Conservation (phyloP, 164 flowering plant species). For the Magnolia sinica region DNA sequence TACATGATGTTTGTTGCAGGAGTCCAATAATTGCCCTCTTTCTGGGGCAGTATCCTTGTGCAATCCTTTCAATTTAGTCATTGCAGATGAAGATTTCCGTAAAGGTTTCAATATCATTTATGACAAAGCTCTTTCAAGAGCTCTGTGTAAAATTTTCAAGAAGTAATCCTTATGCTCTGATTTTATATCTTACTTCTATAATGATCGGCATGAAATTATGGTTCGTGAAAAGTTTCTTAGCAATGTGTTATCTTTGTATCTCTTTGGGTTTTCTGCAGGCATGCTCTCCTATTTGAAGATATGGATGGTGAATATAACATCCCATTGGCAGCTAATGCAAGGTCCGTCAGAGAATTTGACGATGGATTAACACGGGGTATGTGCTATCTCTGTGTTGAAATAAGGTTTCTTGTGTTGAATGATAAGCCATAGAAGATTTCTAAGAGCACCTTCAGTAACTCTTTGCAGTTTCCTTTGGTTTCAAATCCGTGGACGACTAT, state of each 20-base stretch:
- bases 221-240: not conserved
- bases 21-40: conserved; percentile 66
- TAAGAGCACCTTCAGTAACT: conserved; percentile 11
- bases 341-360: conserved; percentile 81
- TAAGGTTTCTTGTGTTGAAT: not conserved
- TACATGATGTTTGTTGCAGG: conserved; percentile 44
- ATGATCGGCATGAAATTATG: not conserved
- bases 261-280: conserved; percentile 42
- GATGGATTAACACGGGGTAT: conserved; percentile 79
- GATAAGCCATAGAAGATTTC: conserved; percentile 4
- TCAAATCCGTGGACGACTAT: conserved; percentile 88
- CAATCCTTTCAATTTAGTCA: conserved; percentile 88
- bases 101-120: conserved; percentile 87
- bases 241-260: not conserved
- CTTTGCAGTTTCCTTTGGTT: conserved; percentile 87
- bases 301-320: conserved; percentile 77
- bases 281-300: conserved; percentile 73
- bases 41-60: conserved; percentile 91
- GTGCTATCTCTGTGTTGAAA: conserved; percentile 3
- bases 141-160: conserved; percentile 69
- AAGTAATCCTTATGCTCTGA: conserved; percentile 36
- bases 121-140: conserved; percentile 70
- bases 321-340: conserved; percentile 59
- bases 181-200: not conserved
- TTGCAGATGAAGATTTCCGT: conserved; percentile 81